Conservation (phyloP, 1,284 basidiomycete species). For the Irpex sp. region DNA sequence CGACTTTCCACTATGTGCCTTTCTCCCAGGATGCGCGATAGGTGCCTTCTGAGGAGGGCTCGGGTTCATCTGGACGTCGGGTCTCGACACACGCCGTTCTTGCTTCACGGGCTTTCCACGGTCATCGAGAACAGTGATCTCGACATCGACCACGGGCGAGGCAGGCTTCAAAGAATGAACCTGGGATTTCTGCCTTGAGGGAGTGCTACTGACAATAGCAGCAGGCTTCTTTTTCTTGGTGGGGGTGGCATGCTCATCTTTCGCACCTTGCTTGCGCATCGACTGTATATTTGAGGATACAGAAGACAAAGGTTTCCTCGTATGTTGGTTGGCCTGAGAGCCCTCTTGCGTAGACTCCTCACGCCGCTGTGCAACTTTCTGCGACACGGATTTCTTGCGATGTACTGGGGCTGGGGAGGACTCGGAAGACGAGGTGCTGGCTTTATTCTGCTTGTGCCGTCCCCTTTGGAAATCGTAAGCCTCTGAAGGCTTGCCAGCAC, state of each 20-base stretch:
- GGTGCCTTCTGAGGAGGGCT: not conserved
- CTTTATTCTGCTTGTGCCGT: not conserved
- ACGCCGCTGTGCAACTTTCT: not conserved
- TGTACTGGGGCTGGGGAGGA: not conserved
- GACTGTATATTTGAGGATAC: constrained; percentile 11
- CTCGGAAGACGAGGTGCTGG: not conserved
- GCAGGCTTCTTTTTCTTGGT: constrained; percentile 1
- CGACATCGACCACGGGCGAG: constrained; percentile 53
- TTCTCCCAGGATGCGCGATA: not conserved
- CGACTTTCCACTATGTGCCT: not conserved
- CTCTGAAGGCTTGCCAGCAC: not conserved
- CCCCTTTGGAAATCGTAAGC: not conserved
- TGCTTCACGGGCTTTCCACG: constrained; percentile 51
- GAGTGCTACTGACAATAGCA: not conserved
- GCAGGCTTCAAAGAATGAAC: constrained; percentile 23
- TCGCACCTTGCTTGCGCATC: not conserved
- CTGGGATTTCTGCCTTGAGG: not conserved
- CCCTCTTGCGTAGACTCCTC: not conserved
- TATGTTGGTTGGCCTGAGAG: not conserved
- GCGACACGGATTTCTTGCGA: not conserved
- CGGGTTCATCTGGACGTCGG: constrained; percentile 26
- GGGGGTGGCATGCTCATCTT: not conserved
- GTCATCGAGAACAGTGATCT: constrained; percentile 63
- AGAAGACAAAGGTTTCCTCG: constrained; percentile 5
- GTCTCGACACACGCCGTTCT: constrained; percentile 38